A percentile compares a stretch with the other conserved stretches of the same genome.
Evolutionary conservation across 2,329 filamentous ascomycete genomes (phyloP).

Genomic region (Cladosporium cucumerinum): DNA sequence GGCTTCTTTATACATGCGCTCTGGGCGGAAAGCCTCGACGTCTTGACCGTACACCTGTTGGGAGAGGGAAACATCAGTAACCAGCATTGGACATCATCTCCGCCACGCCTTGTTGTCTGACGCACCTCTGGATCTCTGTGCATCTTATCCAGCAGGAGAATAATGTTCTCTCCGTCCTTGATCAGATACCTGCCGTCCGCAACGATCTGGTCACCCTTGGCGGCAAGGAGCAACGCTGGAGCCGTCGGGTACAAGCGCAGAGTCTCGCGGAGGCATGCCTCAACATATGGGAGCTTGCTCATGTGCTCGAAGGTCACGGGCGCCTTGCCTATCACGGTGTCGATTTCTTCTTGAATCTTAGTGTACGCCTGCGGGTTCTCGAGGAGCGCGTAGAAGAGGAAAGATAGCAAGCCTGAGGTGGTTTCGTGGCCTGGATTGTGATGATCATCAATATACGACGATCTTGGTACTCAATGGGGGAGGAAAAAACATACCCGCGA

Average conservation of each 20-base stretch:
- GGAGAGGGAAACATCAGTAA: not conserved
- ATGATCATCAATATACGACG: not conserved
- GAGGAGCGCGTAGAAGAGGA: conserved; percentile 50
- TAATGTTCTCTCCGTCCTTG: conserved; percentile 32
- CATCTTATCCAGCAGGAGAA: conserved; percentile 34
- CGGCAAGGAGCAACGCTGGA: conserved; percentile 46
- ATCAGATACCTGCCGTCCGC: conserved; percentile 39
- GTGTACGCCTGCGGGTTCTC: conserved; percentile 48
- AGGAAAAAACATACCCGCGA: conserved; percentile 41
- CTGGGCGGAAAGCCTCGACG: conserved; percentile 40
- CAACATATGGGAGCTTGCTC: conserved; percentile 50
- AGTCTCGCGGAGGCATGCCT: conserved; percentile 53
- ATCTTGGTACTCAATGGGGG: not conserved
- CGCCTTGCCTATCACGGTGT: conserved; percentile 47
- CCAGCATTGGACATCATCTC: not conserved
- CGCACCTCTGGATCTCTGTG: conserved; percentile 38
- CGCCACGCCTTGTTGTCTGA: not conserved
- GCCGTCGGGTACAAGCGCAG: conserved; percentile 55
- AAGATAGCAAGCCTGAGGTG: conserved; percentile 34
- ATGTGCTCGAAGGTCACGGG: conserved; percentile 50
- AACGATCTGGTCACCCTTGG: conserved; percentile 43
- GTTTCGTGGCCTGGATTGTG: conserved; percentile 30
- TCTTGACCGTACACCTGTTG: conserved; percentile 21
- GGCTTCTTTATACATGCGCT: conserved; percentile 45
- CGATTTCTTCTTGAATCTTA: conserved; percentile 53